phyloP scores from a whole-genome alignment of 257 asterid genomes.

The Echites panduratus region DNA sequence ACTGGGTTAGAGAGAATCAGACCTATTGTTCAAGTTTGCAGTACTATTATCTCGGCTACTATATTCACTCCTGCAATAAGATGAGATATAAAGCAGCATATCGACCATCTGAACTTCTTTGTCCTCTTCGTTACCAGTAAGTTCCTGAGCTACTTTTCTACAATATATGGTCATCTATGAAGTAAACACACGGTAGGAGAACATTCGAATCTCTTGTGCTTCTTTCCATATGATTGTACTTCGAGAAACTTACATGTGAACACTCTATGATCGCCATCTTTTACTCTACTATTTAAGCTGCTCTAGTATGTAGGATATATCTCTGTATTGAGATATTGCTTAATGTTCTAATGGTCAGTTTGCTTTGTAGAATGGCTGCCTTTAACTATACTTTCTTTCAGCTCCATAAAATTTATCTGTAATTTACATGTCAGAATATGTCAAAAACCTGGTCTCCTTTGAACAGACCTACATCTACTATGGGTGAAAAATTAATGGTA shows the following conservation, averaged over 20 bases:
- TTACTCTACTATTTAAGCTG: background rate
- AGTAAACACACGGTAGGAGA: background rate
- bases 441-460: background rate
- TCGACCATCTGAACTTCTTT: constrained; percentile 92
- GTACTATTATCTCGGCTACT: constrained; percentile 96
- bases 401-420: background rate
- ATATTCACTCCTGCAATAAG: constrained; percentile 92
- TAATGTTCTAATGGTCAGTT: background rate
- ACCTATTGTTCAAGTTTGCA: constrained; percentile 70
- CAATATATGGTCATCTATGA: background rate
- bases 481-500: background rate
- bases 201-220: background rate
- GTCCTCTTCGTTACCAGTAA: constrained; percentile 92
- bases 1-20: constrained; percentile 70
- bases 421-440: background rate
- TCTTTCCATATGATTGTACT: background rate
- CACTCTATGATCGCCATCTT: background rate
- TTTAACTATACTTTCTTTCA: background rate
- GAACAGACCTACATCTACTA: background rate
- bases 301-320: background rate
- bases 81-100: constrained; percentile 98
- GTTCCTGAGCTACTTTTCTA: constrained; percentile 22
- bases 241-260: background rate
- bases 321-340: background rate
- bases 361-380: background rate